Evolutionary conservation across 306 rosid genomes (phyloP), one percentile per base, ranked within the genome.

Genomic region (Canavalia gladiata): DNA sequence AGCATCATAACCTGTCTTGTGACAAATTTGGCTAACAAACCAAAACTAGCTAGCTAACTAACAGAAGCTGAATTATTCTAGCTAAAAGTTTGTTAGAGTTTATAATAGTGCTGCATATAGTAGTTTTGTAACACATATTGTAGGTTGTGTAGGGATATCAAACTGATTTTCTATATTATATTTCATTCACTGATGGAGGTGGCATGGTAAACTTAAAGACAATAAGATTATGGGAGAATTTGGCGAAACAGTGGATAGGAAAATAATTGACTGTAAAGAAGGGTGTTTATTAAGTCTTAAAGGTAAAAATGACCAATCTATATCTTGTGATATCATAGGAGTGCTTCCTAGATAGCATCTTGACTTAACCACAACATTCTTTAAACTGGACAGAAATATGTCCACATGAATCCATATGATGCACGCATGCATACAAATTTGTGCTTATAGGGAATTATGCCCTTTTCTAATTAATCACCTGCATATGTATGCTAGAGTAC

Each of bases 141-240:
- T 37, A 63, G 76, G 11, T 69, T 62, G 1, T 39, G 42, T 64
- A 2, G 42, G 74, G 64, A 72, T 67, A 31, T 55, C 31, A 25
- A 62, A 18, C 62, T 79, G 35, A 57, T 50, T 62, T 74, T 51
- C 37, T 81, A 3, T 72, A 5, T 72, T 41, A 49, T 50, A 50
- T 39, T 52, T 37, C 56, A 51, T 71, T 60, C 55, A 13, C 13
- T 2, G 12, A 43, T 60, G 58, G 51, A 52, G 34, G 41, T 51
- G 46, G 31, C 72, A 51, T 39, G 30, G 41, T 72, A 80, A 60
- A 39, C 54, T 34, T 37, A 9, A 64, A 31, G 39, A 28, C 25
- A n/a, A 51, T 47, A 58, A 7, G 43, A 12, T 12, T 45, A 72
- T 63, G 55, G 46, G n/a, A 30, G 66, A 80, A 43, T 78, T 68